Conservation (phyloP, 2,329 filamentous ascomycete species). For the Penicillium hordei region DNA sequence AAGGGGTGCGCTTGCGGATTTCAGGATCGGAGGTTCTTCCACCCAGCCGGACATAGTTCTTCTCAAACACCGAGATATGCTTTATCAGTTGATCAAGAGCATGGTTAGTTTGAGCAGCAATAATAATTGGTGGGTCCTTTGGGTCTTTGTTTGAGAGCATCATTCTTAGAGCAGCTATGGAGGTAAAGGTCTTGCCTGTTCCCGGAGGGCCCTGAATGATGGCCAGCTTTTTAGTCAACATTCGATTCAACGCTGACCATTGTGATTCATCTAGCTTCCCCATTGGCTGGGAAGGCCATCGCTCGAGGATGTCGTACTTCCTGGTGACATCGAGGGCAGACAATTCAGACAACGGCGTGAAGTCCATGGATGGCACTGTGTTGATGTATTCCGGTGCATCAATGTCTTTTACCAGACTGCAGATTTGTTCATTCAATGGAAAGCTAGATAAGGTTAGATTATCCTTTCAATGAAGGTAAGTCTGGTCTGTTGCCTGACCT, state of each 20-base stretch:
- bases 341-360: constrained; percentile 47
- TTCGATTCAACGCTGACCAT: constrained; percentile 63
- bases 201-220: constrained; percentile 83
- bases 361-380: constrained; percentile 50
- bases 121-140: constrained; percentile 67
- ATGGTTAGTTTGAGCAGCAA: constrained; percentile 88
- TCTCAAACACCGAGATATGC: constrained; percentile 62
- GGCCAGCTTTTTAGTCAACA: constrained; percentile 69
- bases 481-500: constrained; percentile 31
- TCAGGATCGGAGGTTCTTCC: constrained; percentile 65
- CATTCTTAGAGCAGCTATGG: constrained; percentile 67
- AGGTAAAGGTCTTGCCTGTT: constrained; percentile 79
- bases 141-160: constrained; percentile 59
- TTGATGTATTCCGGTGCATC: constrained; percentile 55
- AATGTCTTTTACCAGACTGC: constrained; percentile 41
- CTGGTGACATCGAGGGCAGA: constrained; percentile 44
- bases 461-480: not conserved
- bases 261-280: constrained; percentile 69
- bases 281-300: constrained; percentile 51
- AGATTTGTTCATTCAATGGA: constrained; percentile 47
- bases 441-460: constrained; percentile 36
- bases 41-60: constrained; percentile 65
- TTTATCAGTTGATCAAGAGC: constrained; percentile 78
- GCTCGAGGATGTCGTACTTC: constrained; percentile 49
- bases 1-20: constrained; percentile 67